These are phyloP conservation scores for Mallotus repandus DNA, from an alignment of 441 rosid species.

Conservation along the genomic window DNA sequence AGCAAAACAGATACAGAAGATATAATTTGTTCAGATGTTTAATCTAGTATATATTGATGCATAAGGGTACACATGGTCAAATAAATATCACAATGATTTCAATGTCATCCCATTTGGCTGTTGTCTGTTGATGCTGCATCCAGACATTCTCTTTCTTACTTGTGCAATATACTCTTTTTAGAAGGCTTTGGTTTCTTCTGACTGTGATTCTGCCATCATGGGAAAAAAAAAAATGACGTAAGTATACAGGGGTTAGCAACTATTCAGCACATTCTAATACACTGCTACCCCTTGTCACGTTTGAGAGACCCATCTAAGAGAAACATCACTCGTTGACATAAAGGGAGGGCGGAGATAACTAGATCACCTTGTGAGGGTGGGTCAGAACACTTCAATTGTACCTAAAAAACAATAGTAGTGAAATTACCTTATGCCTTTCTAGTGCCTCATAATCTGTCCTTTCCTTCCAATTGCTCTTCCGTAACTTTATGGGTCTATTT, in stretches of 20 bases:
- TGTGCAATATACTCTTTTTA: slow-evolving; percentile 84
- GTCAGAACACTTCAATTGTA: no score
- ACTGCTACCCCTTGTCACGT: not conserved
- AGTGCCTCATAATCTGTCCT: slow-evolving; percentile 73
- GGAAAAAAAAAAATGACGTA: not conserved
- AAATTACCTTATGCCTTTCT: slow-evolving; percentile 63
- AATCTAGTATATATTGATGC: not conserved
- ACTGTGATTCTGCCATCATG: slow-evolving; percentile 48
- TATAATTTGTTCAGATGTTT: not conserved
- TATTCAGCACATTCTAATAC: not conserved
- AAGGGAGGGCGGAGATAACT: not conserved
- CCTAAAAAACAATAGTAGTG: not conserved
- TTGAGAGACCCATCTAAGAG: not conserved
- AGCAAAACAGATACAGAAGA: not conserved
- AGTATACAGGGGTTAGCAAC: not conserved
- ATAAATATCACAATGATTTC: not conserved
- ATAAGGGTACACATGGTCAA: not conserved
- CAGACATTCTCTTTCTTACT: slow-evolving; percentile 33
- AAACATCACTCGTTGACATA: no score
- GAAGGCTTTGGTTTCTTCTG: slow-evolving; percentile 67
- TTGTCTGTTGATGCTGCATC: not conserved
- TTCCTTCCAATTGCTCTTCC: slow-evolving; percentile 98
- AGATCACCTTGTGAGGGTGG: no score
- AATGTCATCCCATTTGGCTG: not conserved
- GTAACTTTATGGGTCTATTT: slow-evolving; percentile 84